Evolutionary conservation across 2,329 filamentous ascomycete species (phyloP).

Genomic region (Trichoderma gracile): DNA sequence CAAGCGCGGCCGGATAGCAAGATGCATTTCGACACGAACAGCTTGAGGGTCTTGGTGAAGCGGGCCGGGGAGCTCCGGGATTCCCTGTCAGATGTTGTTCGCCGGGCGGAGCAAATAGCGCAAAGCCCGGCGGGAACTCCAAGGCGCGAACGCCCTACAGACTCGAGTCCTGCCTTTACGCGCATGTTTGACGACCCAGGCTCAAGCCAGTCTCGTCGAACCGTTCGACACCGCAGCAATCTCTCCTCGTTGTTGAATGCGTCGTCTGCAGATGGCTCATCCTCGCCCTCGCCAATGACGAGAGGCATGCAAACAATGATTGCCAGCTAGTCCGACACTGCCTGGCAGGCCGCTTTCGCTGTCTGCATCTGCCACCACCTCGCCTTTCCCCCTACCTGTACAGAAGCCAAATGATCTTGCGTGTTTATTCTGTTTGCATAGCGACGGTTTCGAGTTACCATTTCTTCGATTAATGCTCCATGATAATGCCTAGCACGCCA

Average conservation of each 20-base stretch:
- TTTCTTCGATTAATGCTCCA: slow-evolving; percentile 29
- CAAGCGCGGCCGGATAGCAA: slow-evolving; percentile 43
- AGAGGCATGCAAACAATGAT: slow-evolving; percentile 66
- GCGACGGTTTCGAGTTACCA: slow-evolving; percentile 37
- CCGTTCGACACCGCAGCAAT: slow-evolving; percentile 55
- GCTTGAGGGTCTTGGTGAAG: slow-evolving; percentile 65
- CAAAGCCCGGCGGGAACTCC: slow-evolving; percentile 57
- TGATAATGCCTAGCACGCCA: slow-evolving; percentile 12
- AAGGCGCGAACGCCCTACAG: slow-evolving; percentile 46
- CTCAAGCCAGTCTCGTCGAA: slow-evolving; percentile 54
- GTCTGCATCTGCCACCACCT: background rate
- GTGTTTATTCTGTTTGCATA: slow-evolving; percentile 42
- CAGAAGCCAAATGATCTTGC: slow-evolving; percentile 28
- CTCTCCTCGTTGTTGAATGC: slow-evolving; percentile 51
- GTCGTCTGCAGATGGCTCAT: slow-evolving; percentile 55
- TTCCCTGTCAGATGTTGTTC: slow-evolving; percentile 59
- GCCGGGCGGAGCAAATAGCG: slow-evolving; percentile 59
- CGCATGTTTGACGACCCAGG: slow-evolving; percentile 65
- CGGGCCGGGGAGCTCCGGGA: slow-evolving; percentile 62
- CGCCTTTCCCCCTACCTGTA: slow-evolving; percentile 32
- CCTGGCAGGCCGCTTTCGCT: background rate
- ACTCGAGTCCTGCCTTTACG: slow-evolving; percentile 68
- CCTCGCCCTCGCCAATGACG: slow-evolving; percentile 52
- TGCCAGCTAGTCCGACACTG: slow-evolving; percentile 46
- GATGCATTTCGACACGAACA: slow-evolving; percentile 68